Evolutionary conservation across 2,329 filamentous ascomycete species (phyloP), one percentile per base, ranked within the genome.

Genomic region (Penicillium sp.): DNA sequence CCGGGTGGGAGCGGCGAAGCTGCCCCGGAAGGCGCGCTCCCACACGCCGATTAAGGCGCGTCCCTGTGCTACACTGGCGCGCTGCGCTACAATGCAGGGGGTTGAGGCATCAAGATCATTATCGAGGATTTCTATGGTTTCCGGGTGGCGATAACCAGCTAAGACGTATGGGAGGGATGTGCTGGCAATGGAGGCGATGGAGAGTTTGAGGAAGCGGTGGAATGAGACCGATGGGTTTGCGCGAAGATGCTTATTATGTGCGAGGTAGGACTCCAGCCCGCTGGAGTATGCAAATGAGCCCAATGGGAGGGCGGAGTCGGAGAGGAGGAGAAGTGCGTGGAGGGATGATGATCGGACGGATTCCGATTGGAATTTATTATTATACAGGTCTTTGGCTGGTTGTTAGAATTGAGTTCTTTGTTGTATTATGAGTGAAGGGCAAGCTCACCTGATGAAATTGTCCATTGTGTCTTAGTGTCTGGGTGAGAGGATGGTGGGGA

Each of bases 271-370:
- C 70, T 88, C 85, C 19, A 88, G 75, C 5, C 85, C 85, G 66
- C 79, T 84, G 69, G 82, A 86, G 75, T 87, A 88, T 61, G 85
- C 85, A 68, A 88, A 88, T 1, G 85, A 86, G 46, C 85, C 85
- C 2, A 88, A 74, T 1, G 85, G 85, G 1, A 88, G 79, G 19
- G 85, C 85, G 21, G 85, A 87, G 72, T 88, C 85, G 52, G 85
- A 82, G 27, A 88, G 80, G 16, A 87, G 77, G 45, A 87, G 79
- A 11, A 88, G 78, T 26, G 82, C 77, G 66, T 86, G 84, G 5
- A 80, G 75, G 6, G 68, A 66, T 21, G 61, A 55, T 33, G 59
- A 48, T 48, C 48, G 53, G 33, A 51, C 44, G 16, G 59, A 47
- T 27, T 60, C 52, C 24, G 57, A 9, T 51, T 51, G 37, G 24